Evolutionary conservation across 495 filamentous ascomycete genomes (phyloP).

Genomic region (Hyaloscypha finlandica): DNA sequence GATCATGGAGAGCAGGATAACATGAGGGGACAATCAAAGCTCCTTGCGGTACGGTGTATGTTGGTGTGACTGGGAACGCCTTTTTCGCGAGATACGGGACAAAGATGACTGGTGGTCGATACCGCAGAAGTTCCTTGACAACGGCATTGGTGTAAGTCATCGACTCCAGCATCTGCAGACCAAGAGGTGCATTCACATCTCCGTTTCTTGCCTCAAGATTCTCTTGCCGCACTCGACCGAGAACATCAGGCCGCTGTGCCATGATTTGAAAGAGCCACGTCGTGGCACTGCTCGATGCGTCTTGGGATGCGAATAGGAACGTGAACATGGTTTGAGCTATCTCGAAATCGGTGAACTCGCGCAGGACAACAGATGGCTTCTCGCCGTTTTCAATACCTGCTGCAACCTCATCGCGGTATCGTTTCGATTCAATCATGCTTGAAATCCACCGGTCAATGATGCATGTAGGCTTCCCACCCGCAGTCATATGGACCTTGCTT

Average conservation of each 20-base stretch:
- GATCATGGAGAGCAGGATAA: conserved; percentile 91
- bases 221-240: conserved; percentile 90
- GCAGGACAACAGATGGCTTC: conserved; percentile 79
- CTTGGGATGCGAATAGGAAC: conserved; percentile 97
- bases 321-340: conserved; percentile 95
- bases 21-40: conserved; percentile 93
- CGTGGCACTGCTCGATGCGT: conserved; percentile 88
- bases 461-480: conserved; percentile 81
- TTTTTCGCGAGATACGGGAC: conserved; percentile 95
- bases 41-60: conserved; percentile 89
- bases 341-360: conserved; percentile 87
- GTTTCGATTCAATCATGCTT: conserved; percentile 70
- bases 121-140: conserved; percentile 90
- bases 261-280: conserved; percentile 96
- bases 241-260: conserved; percentile 88
- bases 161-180: conserved; percentile 81
- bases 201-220: conserved; percentile 78
- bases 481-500: conserved; percentile 86
- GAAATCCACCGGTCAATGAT: conserved; percentile 95
- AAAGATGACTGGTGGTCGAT: conserved; percentile 97
- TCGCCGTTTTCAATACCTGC: conserved; percentile 63
- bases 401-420: conserved; percentile 26
- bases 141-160: conserved; percentile 91
- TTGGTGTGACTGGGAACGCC: conserved; percentile 84
- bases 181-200: conserved; percentile 66